A percentile compares a stretch with the other conserved stretches of the same genome.
phyloP scores from a whole-genome alignment of 495 filamentous ascomycete genomes.

The Lepidopterella palustris region DNA sequence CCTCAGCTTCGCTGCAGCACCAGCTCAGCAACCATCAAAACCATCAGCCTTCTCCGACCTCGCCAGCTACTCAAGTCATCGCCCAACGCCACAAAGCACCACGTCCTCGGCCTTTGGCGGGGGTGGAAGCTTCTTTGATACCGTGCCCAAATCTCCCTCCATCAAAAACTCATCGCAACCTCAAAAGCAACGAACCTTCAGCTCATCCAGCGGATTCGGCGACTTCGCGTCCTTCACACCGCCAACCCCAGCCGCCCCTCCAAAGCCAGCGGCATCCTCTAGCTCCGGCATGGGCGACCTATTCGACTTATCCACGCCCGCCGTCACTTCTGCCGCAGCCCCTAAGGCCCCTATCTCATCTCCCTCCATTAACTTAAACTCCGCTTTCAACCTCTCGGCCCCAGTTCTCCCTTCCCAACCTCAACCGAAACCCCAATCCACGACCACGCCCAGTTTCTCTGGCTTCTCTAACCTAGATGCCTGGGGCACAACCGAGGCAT shows the following conservation, averaged over 20 bases:
- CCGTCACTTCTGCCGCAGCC: conserved; percentile 40
- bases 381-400: conserved; percentile 76
- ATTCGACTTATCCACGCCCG: conserved; percentile 59
- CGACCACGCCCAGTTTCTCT: conserved; percentile 39
- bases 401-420: conserved; percentile 36
- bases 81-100: conserved; percentile 45
- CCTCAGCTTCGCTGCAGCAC: conserved; percentile 63
- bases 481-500: conserved; percentile 44
- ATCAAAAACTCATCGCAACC: conserved; percentile 18
- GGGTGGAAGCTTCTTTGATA: conserved; percentile 75
- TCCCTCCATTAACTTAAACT: conserved; percentile 43
- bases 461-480: conserved; percentile 46
- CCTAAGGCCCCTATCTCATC: conserved; percentile 38
- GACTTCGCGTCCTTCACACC: conserved; percentile 36
- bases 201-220: conserved; percentile 31
- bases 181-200: conserved; percentile 8
- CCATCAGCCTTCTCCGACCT: conserved; percentile 71
- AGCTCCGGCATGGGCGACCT: conserved; percentile 60
- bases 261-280: conserved; percentile 45
- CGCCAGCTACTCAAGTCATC: conserved; percentile 49
- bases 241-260: conserved; percentile 44
- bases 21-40: conserved; percentile 50
- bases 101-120: conserved; percentile 47
- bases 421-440: conserved; percentile 28
- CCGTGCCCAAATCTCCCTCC: conserved; percentile 28